A percentile compares a stretch with the other conserved stretches of the same genome.
Conservation (phyloP, 1,139 yeast genomes). For the Yamadazyma oceani region DNA sequence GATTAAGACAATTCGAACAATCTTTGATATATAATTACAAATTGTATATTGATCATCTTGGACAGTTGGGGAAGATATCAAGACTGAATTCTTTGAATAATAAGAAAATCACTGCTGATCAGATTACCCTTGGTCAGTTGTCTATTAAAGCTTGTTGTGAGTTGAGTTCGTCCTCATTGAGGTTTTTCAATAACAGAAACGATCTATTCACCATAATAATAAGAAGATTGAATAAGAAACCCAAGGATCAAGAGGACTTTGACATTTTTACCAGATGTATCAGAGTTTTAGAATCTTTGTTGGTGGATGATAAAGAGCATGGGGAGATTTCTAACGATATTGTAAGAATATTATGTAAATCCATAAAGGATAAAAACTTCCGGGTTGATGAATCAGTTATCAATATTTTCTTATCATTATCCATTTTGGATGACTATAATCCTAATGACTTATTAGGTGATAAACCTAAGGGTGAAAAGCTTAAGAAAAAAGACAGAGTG, state of each 20-base stretch:
- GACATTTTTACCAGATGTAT: constrained; percentile 61
- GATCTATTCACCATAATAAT: constrained; percentile 69
- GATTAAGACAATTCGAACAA: constrained; percentile 78
- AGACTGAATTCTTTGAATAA: constrained; percentile 42
- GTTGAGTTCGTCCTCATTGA: constrained; percentile 57
- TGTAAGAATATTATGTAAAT: constrained; percentile 63
- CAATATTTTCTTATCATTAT: constrained; percentile 68
- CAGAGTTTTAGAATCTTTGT: constrained; percentile 60
- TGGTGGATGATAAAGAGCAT: constrained; percentile 67
- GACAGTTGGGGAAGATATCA: constrained; percentile 40
- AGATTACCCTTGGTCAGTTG: constrained; percentile 52
- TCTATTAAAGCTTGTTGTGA: constrained; percentile 82
- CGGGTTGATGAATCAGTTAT: constrained; percentile 83
- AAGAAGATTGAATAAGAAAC: constrained; percentile 62
- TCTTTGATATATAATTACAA: constrained; percentile 67
- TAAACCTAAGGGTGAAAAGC: constrained; percentile 45
- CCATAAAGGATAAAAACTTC: constrained; percentile 71
- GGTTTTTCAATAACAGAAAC: constrained; percentile 77
- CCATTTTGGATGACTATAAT: constrained; percentile 78
- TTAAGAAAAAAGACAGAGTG: constrained; percentile 82
- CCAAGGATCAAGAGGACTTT: constrained; percentile 42
- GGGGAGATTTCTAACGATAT: constrained; percentile 83
- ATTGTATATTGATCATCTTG: constrained; percentile 61
- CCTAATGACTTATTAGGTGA: constrained; percentile 49
- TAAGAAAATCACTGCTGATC: constrained; percentile 35